Evolutionary conservation across 345 rosid species (phyloP), one percentile per base, ranked within the genome.

Genomic region (Cardiospermum halicacabum): DNA sequence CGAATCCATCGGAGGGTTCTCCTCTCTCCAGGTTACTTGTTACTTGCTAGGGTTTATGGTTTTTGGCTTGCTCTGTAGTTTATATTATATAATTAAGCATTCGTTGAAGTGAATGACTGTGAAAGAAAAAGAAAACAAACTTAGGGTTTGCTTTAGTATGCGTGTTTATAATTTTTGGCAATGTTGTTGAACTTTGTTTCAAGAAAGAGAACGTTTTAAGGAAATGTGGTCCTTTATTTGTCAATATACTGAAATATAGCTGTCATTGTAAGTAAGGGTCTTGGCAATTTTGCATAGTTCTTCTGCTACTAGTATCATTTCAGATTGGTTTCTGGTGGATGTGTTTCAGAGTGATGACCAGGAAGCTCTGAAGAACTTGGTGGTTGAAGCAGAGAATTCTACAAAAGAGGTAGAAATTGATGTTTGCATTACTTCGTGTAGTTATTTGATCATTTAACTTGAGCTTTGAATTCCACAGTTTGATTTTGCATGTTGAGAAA

Each of bases 311-410:
- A n/a, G n/a, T n/a, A n/a, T n/a, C n/a, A n/a, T n/a, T n/a, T n/a
- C n/a, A n/a, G n/a, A 53, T 53, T 36, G 11, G 2, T 11, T 18
- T 53, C 59, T 37, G 15, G 37, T 48, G 56, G 39, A 19, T 69
- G 45, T 49, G 71, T 34, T 34, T 57, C 77, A 92, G 98, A 68
- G 53, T 61, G 56, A 34, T 60, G 98, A 92, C 53, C 91, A 81
- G 77, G 93, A 86, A 72, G 82, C 89, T 69, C 64, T 92, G 68
- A 78, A 79, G 84, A 69, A 69, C 66, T 62, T 92, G 72, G 68
- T 80, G 60, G 72, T 66, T 57, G 75, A 42, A 59, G 21, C 76
- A 67, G 62, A 68, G 62, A 76, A 70, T 49, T 68, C 77, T 67
- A 42, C 51, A 15, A 78, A 69, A 51, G 58, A 70, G 80, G 80